Evolutionary conservation across 805 yeast genomes (phyloP), one percentile per base, ranked within the genome.

Genomic region (Candida nitratophila): DNA sequence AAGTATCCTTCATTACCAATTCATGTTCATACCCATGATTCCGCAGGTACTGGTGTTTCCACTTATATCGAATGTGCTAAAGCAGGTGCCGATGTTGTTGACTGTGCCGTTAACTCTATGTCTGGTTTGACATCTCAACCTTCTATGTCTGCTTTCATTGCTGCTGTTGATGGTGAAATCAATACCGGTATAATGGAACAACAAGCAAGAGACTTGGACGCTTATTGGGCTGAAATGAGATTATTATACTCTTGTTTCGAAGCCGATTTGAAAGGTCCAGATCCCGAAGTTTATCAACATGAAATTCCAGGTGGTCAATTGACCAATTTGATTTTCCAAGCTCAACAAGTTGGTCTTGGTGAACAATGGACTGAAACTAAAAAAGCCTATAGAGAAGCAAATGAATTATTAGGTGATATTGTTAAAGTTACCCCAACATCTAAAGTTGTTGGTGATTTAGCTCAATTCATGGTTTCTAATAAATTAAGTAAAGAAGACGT

Each of bases 261-360:
- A 70, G 97, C 99, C 44, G 97, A 93, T 63, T 79, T 93, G 66
- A 93, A 93, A 77, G 99, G 99, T 46, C 98, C 99, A 48, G 99
- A 93, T 70, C 98, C 99, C 57, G 99, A 93, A 69, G 99, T 93
- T 46, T 93, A 93, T 70, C 81, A 82, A 57, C 99, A 93, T 71
- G 99, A 93, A 76, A 93, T 93, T 55, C 99, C 99, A 47, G 99
- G 99, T 74, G 99, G 99, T 52, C 99, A 93, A 73, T 81, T 93
- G 68, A 93, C 99, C 51, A 93, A 93, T 76, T 74, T 93, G 70
- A 70, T 95, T 56, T 93, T 93, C 95, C 99, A 93, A 74, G 99
- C 99, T 47, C 96, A 88, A 70, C 98, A 95, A 71, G 88, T 93
- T 60, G 99, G 99, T 48, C 76, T 93, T 52, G 99, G 99, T 55